Percentiles rank a stretch among this genome's conserved stretches.
These are phyloP conservation scores for Paraconiothyrium brasiliense DNA, from an alignment of 2,329 filamentous ascomycete species.

Conservation along the genomic window DNA sequence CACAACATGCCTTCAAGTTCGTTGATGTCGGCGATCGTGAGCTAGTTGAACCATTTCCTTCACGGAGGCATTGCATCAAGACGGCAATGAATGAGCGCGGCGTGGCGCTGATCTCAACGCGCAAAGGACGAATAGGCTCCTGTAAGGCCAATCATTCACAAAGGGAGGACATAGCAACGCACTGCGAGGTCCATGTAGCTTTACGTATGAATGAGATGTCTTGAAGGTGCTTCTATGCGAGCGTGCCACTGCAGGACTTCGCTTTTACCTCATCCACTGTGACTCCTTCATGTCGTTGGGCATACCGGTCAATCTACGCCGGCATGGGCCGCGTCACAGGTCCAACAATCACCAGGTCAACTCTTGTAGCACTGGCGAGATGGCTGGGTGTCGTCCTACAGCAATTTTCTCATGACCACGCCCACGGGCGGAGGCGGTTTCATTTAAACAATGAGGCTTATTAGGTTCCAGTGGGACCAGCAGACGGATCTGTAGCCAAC, in stretches of 20 bases:
- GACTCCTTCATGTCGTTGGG: neutral
- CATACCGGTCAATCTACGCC: constrained; percentile 1
- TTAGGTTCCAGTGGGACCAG: constrained; percentile 2
- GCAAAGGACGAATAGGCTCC: neutral
- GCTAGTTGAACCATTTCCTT: neutral
- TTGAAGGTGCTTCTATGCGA: constrained; percentile 9
- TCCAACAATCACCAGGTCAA: constrained; percentile 23
- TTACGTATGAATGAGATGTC: neutral
- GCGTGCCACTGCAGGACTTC: constrained; percentile 11
- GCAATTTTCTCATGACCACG: neutral
- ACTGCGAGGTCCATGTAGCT: neutral
- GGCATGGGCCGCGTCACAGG: constrained; percentile 15
- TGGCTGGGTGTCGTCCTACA: constrained; percentile 15
- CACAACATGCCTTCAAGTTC: neutral
- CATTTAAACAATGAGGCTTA: constrained; percentile 24
- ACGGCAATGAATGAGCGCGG: neutral
- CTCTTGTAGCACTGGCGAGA: constrained; percentile 16
- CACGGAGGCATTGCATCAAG: neutral
- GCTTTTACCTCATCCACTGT: neutral
- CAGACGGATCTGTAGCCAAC: constrained; percentile 9
- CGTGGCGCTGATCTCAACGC: neutral
- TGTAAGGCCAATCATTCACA: neutral
- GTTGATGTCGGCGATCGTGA: neutral
- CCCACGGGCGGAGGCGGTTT: constrained; percentile 23
- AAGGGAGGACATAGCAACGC: neutral